Conservation (phyloP, 768 basidiomycete genomes). For the Coprinopsis cinerea region DNA sequence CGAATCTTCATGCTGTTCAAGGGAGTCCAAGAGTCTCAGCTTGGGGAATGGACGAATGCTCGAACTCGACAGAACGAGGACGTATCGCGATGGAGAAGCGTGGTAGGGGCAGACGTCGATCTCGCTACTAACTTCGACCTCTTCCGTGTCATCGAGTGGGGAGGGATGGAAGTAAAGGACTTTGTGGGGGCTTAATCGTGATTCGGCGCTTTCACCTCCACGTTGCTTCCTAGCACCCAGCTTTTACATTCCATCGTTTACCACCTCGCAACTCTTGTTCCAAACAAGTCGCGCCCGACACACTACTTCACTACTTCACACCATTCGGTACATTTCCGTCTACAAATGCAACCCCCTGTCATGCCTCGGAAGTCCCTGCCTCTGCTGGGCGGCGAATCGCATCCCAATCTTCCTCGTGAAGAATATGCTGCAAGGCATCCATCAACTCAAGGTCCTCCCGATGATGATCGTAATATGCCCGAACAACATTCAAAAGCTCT, state of each 20-base stretch:
- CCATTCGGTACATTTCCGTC: too few species aligned
- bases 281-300: too few species aligned
- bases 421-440: slow-evolving; percentile 14
- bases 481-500: slow-evolving; percentile 17
- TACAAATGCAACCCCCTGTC: too few species aligned
- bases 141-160: slow-evolving; percentile 42
- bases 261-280: too few species aligned
- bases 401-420: slow-evolving; percentile 19
- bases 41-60: slow-evolving; percentile 23
- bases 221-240: too few species aligned
- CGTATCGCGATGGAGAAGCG: slow-evolving; percentile 23
- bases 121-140: slow-evolving; percentile 20
- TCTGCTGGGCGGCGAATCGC: too few species aligned
- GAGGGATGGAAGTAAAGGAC: slow-evolving; percentile 44
- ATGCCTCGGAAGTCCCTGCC: too few species aligned
- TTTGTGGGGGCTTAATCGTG: too few species aligned
- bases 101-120: slow-evolving; percentile 29
- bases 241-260: too few species aligned
- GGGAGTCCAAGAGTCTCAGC: slow-evolving; percentile 23
- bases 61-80: slow-evolving; percentile 15
- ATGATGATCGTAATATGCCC: slow-evolving; percentile 12
- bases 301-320: too few species aligned
- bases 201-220: too few species aligned
- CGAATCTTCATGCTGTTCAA: slow-evolving; percentile 45
- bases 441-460: slow-evolving; percentile 10